Percentiles rank a stretch among this genome's conserved stretches.
Evolutionary conservation across 2,329 filamentous ascomycete species (phyloP).

Genomic region (Diaporthe amygdali): DNA sequence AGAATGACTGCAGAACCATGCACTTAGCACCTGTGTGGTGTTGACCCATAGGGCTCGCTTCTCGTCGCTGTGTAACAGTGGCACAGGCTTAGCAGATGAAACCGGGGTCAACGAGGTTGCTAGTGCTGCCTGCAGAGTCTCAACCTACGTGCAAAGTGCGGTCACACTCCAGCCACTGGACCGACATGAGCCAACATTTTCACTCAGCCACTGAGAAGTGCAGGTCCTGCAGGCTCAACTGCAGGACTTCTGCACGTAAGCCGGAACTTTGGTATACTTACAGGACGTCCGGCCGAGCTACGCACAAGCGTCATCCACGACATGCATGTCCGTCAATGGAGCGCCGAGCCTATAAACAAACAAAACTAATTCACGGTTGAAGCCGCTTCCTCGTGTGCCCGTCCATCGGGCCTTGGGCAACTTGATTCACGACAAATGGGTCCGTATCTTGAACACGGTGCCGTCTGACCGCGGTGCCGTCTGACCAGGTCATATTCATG

Average conservation of each 20-base stretch:
- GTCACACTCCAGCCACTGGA: slow-evolving; percentile 7
- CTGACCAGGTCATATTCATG: neutral
- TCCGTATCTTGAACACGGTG: neutral
- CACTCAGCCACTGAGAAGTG: slow-evolving; percentile 18
- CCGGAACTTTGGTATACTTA: slow-evolving; percentile 16
- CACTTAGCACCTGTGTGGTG: neutral
- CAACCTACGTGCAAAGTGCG: neutral
- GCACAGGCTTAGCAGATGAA: slow-evolving; percentile 11
- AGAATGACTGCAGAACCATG: slow-evolving; percentile 2
- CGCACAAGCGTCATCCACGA: slow-evolving; percentile 19
- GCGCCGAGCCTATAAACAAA: slow-evolving; percentile 12
- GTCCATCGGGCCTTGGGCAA: neutral
- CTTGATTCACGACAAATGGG: neutral
- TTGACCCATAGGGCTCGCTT: slow-evolving; percentile 5
- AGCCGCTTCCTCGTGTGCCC: neutral
- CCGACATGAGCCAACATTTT: neutral
- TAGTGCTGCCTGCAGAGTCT: neutral
- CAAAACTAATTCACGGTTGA: neutral
- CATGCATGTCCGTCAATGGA: slow-evolving; percentile 20
- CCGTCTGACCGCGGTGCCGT: neutral
- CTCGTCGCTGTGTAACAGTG: slow-evolving; percentile 13
- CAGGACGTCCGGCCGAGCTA: slow-evolving; percentile 18
- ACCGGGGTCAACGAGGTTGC: neutral
- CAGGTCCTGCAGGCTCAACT: slow-evolving; percentile 11
- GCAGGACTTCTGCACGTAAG: slow-evolving; percentile 25